Conservation (phyloP, 495 filamentous ascomycete genomes). For the Tuber aestivum region DNA sequence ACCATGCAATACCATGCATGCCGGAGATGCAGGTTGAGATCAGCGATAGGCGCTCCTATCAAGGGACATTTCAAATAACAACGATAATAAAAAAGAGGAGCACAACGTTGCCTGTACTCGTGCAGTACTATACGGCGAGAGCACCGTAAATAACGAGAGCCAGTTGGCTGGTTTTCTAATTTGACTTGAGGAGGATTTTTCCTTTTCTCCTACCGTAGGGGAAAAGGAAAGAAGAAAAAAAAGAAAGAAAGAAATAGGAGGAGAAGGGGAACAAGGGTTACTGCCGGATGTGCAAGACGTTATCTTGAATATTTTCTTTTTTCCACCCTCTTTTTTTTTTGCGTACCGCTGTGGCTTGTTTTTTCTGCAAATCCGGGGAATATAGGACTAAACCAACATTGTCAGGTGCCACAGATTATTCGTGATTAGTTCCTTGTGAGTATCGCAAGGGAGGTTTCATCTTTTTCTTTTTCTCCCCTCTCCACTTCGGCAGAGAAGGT, state of each 20-base stretch:
- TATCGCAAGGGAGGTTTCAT: not conserved
- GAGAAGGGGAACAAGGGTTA: not conserved
- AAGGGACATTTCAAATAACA: not conserved
- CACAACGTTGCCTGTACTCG: not conserved
- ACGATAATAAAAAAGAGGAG: not conserved
- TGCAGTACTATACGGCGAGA: not conserved
- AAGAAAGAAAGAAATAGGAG: not conserved
- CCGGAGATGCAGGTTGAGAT: not conserved
- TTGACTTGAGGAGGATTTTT: not conserved
- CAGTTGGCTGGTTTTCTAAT: not conserved
- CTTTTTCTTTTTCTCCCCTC: not conserved
- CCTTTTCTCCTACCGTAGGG: no score
- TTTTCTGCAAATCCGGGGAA: not conserved
- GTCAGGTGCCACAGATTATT: conserved; percentile 2
- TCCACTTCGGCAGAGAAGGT: not conserved
- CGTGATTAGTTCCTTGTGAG: not conserved
- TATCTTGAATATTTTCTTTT: conserved; percentile 2
- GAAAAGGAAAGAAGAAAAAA: no score
- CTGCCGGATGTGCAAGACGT: conserved; percentile 4
- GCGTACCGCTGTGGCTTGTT: not conserved
- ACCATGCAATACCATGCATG: not conserved
- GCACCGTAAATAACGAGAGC: not conserved
- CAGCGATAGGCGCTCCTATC: not conserved
- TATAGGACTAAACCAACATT: not conserved
- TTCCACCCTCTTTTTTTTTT: not conserved